These are phyloP conservation scores for Elsinoe batatas DNA, from an alignment of 2,329 filamentous ascomycete species.

Conservation along the genomic window DNA sequence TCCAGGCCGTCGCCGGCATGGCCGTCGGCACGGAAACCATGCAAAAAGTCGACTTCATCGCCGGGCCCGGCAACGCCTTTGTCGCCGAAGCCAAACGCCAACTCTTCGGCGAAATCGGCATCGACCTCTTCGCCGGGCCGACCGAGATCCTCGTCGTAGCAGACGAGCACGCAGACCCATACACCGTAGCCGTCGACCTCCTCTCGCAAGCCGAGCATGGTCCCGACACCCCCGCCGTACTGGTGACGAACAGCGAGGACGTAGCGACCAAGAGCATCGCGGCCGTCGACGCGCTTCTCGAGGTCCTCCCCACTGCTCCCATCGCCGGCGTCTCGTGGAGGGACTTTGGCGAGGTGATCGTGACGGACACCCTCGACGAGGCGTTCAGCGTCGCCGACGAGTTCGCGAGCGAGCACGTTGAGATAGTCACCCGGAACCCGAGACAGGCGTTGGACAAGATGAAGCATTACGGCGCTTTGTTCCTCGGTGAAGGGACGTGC, in stretches of 20 bases:
- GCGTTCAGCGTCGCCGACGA: conserved; percentile 37
- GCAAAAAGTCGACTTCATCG: conserved; percentile 42
- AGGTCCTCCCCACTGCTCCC: conserved; percentile 34
- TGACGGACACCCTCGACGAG: conserved; percentile 36
- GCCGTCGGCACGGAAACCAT: conserved; percentile 42
- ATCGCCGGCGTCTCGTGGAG: conserved; percentile 38
- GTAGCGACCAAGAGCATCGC: conserved; percentile 32
- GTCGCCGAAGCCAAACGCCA: conserved; percentile 46
- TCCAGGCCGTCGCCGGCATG: conserved; percentile 46
- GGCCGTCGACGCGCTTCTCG: conserved; percentile 31
- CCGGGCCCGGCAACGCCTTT: conserved; percentile 46
- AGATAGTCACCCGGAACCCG: conserved; percentile 40
- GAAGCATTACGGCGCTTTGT: conserved; percentile 42
- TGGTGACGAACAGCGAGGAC: conserved; percentile 40
- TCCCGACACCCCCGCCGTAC: conserved; percentile 41
- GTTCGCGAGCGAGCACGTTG: conserved; percentile 44
- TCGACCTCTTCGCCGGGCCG: conserved; percentile 45
- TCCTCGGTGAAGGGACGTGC: conserved; percentile 44
- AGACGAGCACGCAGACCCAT: conserved; percentile 38
- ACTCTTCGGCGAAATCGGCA: conserved; percentile 45
- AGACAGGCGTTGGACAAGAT: conserved; percentile 43
- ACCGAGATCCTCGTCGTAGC: conserved; percentile 45
- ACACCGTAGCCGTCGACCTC: conserved; percentile 38
- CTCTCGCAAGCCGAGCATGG: conserved; percentile 45
- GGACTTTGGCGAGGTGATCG: conserved; percentile 37